A percentile compares a stretch with the other conserved stretches of the same genome.
phyloP scores from a whole-genome alignment of 495 filamentous ascomycete species.

The Hypoxylon lenormandii region DNA sequence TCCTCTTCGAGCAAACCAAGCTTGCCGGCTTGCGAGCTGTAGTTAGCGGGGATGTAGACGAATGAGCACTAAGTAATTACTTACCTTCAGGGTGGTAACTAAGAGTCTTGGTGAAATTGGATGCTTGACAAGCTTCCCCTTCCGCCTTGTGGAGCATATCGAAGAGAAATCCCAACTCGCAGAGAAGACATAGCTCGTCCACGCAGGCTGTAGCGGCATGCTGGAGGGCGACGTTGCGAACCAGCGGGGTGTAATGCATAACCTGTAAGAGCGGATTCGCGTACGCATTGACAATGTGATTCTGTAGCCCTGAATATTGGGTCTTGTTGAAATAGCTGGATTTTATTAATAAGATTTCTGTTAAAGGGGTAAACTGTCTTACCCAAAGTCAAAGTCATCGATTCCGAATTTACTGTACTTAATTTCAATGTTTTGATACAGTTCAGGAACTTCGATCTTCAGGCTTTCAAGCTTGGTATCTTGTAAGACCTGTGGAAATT shows the following conservation, averaged over 20 bases:
- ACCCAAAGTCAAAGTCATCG: conserved; percentile 97
- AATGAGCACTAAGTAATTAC: neutral
- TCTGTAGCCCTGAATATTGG: conserved; percentile 88
- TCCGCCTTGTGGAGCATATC: conserved; percentile 98
- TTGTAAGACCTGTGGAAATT: conserved; percentile 57
- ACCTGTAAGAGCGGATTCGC: conserved; percentile 93
- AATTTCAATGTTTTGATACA: conserved; percentile 92
- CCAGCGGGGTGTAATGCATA: conserved; percentile 85
- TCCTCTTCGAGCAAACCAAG: conserved; percentile 87
- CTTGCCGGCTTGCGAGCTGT: conserved; percentile 64
- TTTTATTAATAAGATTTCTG: conserved; percentile 3
- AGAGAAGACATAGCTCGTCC: conserved; percentile 84
- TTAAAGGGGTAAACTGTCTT: conserved; percentile 44
- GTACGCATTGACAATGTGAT: conserved; percentile 95
- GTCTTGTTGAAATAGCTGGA: conserved; percentile 91
- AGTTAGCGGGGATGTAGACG: conserved; percentile 15
- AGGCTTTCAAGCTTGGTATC: conserved; percentile 70
- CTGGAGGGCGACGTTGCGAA: conserved; percentile 89
- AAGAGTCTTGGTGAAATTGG: conserved; percentile 91
- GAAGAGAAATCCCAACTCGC: conserved; percentile 93
- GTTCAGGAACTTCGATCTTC: conserved; percentile 79
- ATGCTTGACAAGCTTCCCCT: conserved; percentile 94
- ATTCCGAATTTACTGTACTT: conserved; percentile 98
- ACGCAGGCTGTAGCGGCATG: conserved; percentile 87
- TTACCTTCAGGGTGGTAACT: conserved; percentile 77